Evolutionary conservation across 176 grass and related monocot genomes (phyloP).

Genomic region (Aegilops tauschii): DNA sequence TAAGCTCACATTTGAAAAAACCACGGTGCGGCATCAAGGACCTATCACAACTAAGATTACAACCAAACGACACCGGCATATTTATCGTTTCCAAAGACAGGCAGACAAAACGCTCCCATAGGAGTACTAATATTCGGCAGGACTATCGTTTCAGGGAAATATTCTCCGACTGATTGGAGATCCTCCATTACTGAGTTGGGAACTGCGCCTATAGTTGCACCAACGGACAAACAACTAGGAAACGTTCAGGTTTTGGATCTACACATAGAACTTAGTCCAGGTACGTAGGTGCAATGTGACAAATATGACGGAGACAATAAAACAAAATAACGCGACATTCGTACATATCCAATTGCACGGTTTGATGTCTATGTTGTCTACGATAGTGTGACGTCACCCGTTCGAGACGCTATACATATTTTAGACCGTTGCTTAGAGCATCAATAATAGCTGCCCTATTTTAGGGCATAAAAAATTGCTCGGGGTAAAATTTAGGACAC

Average conservation of each 20-base stretch:
- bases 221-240: background rate
- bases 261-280: background rate
- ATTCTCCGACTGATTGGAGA: conserved; percentile 8
- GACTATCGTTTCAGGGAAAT: conserved; percentile 15
- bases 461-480: no score
- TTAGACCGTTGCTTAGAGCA: no score
- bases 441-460: no score
- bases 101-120: background rate
- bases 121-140: background rate
- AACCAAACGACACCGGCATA: background rate
- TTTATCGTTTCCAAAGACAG: conserved; percentile 6
- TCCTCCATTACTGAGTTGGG: conserved; percentile 9
- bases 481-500: no score
- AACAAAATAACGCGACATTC: background rate
- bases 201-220: conserved; percentile 8
- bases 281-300: conserved; percentile 9
- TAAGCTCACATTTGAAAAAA: background rate
- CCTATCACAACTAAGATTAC: conserved; percentile 1
- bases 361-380: background rate
- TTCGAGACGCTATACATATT: no score
- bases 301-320: background rate
- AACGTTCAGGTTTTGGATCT: background rate
- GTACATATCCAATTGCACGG: background rate
- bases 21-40: background rate
- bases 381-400: background rate